These are phyloP conservation scores for Stellera chamaejasme DNA, from an alignment of 345 rosid species.

Conservation along the genomic window DNA sequence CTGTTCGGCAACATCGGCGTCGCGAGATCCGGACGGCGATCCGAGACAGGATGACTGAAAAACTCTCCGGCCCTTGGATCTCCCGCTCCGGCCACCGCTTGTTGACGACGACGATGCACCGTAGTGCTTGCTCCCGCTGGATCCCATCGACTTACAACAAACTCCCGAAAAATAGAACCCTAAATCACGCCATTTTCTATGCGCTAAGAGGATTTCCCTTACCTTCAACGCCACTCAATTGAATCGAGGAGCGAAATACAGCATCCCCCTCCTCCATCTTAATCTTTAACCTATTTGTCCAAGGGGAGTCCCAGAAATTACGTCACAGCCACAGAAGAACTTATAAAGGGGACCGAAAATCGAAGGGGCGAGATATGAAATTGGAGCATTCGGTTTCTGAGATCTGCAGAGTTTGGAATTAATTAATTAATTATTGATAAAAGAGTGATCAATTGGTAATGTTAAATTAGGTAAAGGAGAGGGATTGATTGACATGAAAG, in stretches of 20 bases:
- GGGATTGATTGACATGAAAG: no score
- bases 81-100: slow-evolving; percentile 30
- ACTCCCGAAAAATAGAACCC: neutral
- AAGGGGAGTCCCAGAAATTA: neutral
- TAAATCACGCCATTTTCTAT: slow-evolving; percentile 7
- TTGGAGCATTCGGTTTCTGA: no score
- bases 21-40: slow-evolving; percentile 49
- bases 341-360: neutral
- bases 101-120: slow-evolving; percentile 24
- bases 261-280: no score
- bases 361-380: no score
- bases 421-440: no score
- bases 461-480: no score
- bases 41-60: slow-evolving; percentile 71
- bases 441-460: no score
- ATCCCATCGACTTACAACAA: slow-evolving; percentile 44
- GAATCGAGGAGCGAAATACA: no score
- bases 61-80: slow-evolving; percentile 42
- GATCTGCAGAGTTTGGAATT: neutral
- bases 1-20: slow-evolving; percentile 25
- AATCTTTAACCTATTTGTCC: neutral
- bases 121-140: slow-evolving; percentile 59
- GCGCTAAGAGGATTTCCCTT: neutral
- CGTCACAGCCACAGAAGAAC: neutral
- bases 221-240: slow-evolving; percentile 9